Conservation (phyloP, 495 filamentous ascomycete species). For the Oleoguttula mirabilis region DNA sequence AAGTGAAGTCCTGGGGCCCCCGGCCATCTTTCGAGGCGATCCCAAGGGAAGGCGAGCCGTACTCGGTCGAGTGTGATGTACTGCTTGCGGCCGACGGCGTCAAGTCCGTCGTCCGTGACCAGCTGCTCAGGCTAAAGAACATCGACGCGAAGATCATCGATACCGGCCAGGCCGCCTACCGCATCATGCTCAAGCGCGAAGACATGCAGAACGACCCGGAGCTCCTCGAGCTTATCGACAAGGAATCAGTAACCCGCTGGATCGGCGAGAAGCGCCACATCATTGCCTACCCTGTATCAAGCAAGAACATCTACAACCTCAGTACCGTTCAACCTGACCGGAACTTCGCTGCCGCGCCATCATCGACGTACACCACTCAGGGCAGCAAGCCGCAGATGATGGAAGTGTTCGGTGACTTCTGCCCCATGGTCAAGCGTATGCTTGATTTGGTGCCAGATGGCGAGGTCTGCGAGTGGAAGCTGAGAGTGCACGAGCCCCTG, state of each 20-base stretch:
- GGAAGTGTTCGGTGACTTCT: constrained; percentile 56
- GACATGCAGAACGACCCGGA: constrained; percentile 57
- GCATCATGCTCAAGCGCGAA: constrained; percentile 63
- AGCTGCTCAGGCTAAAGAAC: constrained; percentile 47
- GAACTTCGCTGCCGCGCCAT: constrained; percentile 59
- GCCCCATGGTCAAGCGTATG: constrained; percentile 58
- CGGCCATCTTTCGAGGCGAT: constrained; percentile 43
- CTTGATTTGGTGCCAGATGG: constrained; percentile 67
- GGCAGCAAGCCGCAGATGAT: constrained; percentile 59
- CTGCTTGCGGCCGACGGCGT: constrained; percentile 64
- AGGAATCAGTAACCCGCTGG: constrained; percentile 61
- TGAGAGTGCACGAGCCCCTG: constrained; percentile 57
- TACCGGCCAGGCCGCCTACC: constrained; percentile 70
- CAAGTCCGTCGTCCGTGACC: constrained; percentile 50
- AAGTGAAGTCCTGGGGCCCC: constrained; percentile 43
- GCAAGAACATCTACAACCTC: constrained; percentile 68
- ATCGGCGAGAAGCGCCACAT: constrained; percentile 68
- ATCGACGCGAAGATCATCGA: constrained; percentile 50
- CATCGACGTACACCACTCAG: constrained; percentile 63
- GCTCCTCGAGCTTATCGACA: constrained; percentile 53
- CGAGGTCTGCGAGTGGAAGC: constrained; percentile 71
- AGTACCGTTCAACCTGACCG: constrained; percentile 62
- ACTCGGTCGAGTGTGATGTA: constrained; percentile 50
- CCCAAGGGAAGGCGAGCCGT: constrained; percentile 45
- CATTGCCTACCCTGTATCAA: constrained; percentile 68